Evolutionary conservation across 2,329 filamentous ascomycete genomes (phyloP).

Genomic region (Monilinia laxa): DNA sequence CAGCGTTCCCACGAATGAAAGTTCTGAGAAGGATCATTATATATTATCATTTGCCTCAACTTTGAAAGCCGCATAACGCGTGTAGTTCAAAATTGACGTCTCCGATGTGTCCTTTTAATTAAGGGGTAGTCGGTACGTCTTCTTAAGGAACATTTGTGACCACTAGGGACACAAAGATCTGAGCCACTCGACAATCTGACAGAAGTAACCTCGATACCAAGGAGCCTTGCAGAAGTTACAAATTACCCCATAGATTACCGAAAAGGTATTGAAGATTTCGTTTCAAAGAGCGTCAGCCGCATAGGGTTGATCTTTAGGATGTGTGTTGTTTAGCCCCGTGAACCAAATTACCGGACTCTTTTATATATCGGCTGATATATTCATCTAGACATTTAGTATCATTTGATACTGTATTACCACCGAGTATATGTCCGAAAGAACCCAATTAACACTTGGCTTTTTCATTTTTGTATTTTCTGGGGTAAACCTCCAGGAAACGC

Average conservation of each 20-base stretch:
- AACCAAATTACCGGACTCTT: conserved; percentile 17
- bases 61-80: background rate
- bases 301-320: background rate
- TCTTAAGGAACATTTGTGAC: conserved; percentile 14
- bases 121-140: conserved; percentile 14
- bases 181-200: conserved; percentile 23
- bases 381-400: background rate
- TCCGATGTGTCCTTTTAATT: background rate
- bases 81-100: conserved; percentile 3
- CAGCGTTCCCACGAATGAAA: conserved; percentile 9
- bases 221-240: conserved; percentile 1
- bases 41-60: background rate
- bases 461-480: conserved; percentile 4
- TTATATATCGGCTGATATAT: conserved; percentile 20
- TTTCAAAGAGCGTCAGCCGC: conserved; percentile 17
- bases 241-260: background rate
- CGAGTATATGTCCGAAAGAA: conserved; percentile 21
- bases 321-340: conserved; percentile 21
- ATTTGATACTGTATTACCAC: conserved; percentile 24
- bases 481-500: conserved; percentile 7
- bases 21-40: background rate
- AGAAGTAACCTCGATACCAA: conserved; percentile 16
- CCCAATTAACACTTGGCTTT: background rate
- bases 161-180: conserved; percentile 17
- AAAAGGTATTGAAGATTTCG: background rate